Conservation (phyloP, 2,329 filamentous ascomycete genomes). For the Chaetomiaceae sp. region DNA sequence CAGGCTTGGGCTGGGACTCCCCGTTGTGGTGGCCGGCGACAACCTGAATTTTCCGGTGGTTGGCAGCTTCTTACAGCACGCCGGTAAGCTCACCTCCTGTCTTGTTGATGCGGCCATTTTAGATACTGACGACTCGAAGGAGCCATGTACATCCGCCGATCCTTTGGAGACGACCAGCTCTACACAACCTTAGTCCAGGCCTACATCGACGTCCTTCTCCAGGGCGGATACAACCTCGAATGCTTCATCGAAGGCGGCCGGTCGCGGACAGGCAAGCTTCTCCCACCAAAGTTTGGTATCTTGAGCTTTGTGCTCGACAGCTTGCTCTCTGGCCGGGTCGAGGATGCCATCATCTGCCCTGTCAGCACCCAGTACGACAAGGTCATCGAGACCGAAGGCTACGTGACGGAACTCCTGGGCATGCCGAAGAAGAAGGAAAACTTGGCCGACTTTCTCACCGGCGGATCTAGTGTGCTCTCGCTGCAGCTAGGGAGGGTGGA, state of each 20-base stretch:
- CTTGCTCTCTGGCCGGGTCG: conserved; percentile 77
- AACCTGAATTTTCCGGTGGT: conserved; percentile 93
- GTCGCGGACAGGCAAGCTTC: conserved; percentile 85
- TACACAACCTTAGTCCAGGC: conserved; percentile 92
- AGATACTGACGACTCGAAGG: conserved; percentile 30
- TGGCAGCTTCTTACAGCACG: conserved; percentile 85
- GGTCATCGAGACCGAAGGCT: conserved; percentile 95
- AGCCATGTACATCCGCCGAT: conserved; percentile 91
- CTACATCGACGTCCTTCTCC: conserved; percentile 88
- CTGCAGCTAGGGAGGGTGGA: conserved; percentile 87
- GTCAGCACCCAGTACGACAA: conserved; percentile 99
- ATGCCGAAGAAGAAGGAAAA: conserved; percentile 96
- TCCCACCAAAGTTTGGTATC: conserved; percentile 94
- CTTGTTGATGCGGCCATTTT: no score
- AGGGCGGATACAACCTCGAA: conserved; percentile 89
- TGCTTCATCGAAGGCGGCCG: conserved; percentile 97
- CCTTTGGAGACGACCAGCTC: conserved; percentile 85
- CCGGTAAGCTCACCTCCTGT: no score
- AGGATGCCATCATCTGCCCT: conserved; percentile 89
- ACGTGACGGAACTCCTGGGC: conserved; percentile 88
- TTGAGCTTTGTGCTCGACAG: conserved; percentile 88
- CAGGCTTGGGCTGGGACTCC: conserved; percentile 79
- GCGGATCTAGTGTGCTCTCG: conserved; percentile 78
- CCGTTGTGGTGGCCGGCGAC: conserved; percentile 89
- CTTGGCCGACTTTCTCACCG: conserved; percentile 78